phyloP scores from a whole-genome alignment of 2,329 filamentous ascomycete genomes.

The Tolypocladium tropicale region DNA sequence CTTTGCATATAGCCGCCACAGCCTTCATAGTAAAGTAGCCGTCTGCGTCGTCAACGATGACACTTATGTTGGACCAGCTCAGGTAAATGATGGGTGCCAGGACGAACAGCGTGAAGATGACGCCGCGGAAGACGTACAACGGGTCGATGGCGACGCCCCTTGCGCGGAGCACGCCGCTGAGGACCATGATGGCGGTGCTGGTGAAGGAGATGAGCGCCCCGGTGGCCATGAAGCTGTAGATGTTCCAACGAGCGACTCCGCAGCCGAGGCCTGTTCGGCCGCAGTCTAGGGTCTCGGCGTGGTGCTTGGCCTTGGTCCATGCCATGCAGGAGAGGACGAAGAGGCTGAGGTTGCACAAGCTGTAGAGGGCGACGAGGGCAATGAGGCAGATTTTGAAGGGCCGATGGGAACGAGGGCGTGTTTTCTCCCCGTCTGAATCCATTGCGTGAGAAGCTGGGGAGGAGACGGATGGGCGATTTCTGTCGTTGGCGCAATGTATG shows the following conservation, averaged over 20 bases:
- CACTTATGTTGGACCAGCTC: slow-evolving; percentile 4
- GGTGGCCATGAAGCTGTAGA: slow-evolving; percentile 11
- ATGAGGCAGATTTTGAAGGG: slow-evolving; percentile 6
- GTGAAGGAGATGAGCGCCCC: slow-evolving; percentile 6
- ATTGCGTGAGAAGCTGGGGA: not conserved
- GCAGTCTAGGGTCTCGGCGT: not conserved
- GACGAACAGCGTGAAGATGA: slow-evolving; percentile 12
- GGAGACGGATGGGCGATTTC: not conserved
- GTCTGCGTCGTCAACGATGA: not conserved
- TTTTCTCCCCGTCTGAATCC: not conserved
- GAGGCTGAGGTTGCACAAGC: slow-evolving; percentile 11
- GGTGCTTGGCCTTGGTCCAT: not conserved
- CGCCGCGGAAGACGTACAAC: slow-evolving; percentile 13
- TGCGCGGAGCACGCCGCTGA: slow-evolving; percentile 4
- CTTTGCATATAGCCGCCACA: not conserved
- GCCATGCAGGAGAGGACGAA: slow-evolving; percentile 8
- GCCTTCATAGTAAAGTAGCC: not conserved
- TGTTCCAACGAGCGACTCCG: slow-evolving; percentile 2
- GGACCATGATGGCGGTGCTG: slow-evolving; percentile 6
- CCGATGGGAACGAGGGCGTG: not conserved
- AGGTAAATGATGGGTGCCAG: slow-evolving; percentile 7
- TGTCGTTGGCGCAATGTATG: not conserved
- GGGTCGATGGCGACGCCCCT: slow-evolving; percentile 2
- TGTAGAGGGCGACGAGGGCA: slow-evolving; percentile 10
- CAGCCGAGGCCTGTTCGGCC: not conserved